Percentiles rank a stretch among this genome's conserved stretches.
phyloP scores from a whole-genome alignment of 1,139 yeast species.

The Candida neerlandica region DNA sequence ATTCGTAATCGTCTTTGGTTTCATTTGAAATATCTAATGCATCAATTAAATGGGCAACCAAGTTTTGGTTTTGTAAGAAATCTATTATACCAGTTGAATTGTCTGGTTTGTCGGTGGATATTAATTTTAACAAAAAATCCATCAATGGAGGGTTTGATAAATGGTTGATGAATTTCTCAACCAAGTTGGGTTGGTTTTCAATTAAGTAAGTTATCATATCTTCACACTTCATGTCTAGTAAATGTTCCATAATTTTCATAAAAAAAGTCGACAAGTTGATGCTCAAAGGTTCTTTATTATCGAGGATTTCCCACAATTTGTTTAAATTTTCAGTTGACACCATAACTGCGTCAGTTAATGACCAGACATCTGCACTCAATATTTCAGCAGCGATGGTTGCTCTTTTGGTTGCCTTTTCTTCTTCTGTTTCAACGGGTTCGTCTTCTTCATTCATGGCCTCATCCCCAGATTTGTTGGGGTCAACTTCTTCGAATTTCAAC shows the following conservation, averaged over 20 bases:
- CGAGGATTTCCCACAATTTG: constrained; percentile 79
- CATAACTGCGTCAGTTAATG: constrained; percentile 88
- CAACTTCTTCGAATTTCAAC: constrained; percentile 26
- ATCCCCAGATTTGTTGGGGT: constrained; percentile 15
- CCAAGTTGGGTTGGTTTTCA: constrained; percentile 63
- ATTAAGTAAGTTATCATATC: constrained; percentile 72
- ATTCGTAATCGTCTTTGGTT: constrained; percentile 34
- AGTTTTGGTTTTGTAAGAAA: constrained; percentile 62
- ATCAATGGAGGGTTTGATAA: constrained; percentile 82
- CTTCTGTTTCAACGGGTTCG: constrained; percentile 39
- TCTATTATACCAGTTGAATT: constrained; percentile 77
- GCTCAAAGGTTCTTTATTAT: constrained; percentile 56
- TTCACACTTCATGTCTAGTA: constrained; percentile 87
- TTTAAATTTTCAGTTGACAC: constrained; percentile 67
- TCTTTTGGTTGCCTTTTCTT: constrained; percentile 63
- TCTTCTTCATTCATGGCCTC: constrained; percentile 20
- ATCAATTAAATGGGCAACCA: constrained; percentile 60
- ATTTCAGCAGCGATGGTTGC: constrained; percentile 92
- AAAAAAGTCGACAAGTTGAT: constrained; percentile 83
- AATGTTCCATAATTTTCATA: constrained; percentile 92
- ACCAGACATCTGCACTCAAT: constrained; percentile 91
- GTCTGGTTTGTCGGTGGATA: constrained; percentile 80
- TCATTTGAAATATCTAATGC: constrained; percentile 48
- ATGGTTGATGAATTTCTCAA: constrained; percentile 72
- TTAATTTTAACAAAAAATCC: constrained; percentile 79